Base-by-base conservation (phyloP, 371 early-diverging fungal species). In the Thermomucor indicae-seudaticae region DNA sequence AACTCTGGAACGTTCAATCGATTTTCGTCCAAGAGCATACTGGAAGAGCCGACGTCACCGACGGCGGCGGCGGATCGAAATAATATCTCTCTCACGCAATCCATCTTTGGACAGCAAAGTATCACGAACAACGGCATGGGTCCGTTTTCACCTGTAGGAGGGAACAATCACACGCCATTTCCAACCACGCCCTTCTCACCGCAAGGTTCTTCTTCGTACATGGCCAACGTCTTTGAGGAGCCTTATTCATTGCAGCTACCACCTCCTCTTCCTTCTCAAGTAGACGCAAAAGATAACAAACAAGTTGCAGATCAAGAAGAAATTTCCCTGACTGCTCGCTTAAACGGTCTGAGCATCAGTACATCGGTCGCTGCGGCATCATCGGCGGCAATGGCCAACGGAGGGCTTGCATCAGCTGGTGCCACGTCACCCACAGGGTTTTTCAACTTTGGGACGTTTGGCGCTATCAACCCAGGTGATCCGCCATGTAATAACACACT, bases 401-500 rank as follows among this genome's bases (percentile, higher is more conserved):
- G 48, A 25, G 59, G 51, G 6, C 31, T 59, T 3, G 40, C 54
- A 1, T 59, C 59, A 11, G 49, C 43, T 6, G 45, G 59, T 1
- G 30, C 54, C 16, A 50, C 50, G 8, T 59, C 59, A n/a, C 59
- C 59, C 17, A 52, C 58, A 11, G 27, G 47, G 5, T 58, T 47
- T 23, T 53, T 43, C 19, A 53, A 43, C 41, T 57, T 57, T 37
- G 48, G 47, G n/a, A 19, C 44, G 25, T 12, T 46, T 19, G 40
- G 56, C 20, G 46, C 43, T 28, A 55, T 71, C 2, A 86, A 86
- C 56, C 94, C 58, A 8, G 58, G 52, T n/a, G 59, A 93, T 71
- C 94, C 95, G 16, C 95, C 95, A 1, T 95, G 97, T 74, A n/a
- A n/a, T n/a, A 96, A 95, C 63, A 95, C 95, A 6, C 75, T 94